Percentiles rank a stretch among this genome's conserved stretches.
Conservation (phyloP, 2,329 filamentous ascomycete genomes). For the Zarea fungicola region DNA sequence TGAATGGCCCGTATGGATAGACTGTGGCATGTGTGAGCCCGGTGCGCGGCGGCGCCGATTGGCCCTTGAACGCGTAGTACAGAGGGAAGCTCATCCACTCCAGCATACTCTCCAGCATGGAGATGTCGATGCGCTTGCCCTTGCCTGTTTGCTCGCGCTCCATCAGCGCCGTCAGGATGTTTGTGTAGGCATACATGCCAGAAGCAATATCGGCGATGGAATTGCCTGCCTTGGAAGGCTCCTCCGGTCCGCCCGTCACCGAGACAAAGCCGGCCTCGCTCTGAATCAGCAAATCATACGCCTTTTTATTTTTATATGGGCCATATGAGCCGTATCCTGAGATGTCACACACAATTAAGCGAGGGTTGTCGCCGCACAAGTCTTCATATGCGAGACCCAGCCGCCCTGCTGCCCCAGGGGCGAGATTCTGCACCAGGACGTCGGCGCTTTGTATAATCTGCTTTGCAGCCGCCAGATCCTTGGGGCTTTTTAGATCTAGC, state of each 20-base stretch:
- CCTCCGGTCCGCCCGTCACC: constrained; percentile 40
- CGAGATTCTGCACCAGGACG: constrained; percentile 49
- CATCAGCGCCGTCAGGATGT: constrained; percentile 44
- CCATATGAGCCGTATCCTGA: constrained; percentile 48
- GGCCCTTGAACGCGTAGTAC: constrained; percentile 46
- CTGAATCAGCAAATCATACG: constrained; percentile 50
- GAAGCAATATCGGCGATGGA: constrained; percentile 51
- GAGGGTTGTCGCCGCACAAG: constrained; percentile 35
- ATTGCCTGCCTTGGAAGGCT: constrained; percentile 46
- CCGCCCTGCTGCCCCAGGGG: constrained; percentile 42
- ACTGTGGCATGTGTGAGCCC: constrained; percentile 51
- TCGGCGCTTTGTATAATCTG: constrained; percentile 40
- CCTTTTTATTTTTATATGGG: constrained; percentile 49
- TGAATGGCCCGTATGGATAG: constrained; percentile 53
- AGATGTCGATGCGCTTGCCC: constrained; percentile 48
- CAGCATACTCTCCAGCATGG: constrained; percentile 53
- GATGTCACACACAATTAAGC: constrained; percentile 49
- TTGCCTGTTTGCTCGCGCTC: constrained; percentile 43
- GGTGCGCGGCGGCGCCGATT: constrained; percentile 35
- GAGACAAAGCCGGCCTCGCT: constrained; percentile 49
- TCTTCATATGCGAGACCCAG: constrained; percentile 43
- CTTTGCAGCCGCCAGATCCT: constrained; percentile 38
- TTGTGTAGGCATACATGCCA: constrained; percentile 47
- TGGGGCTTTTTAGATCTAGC: constrained; percentile 41
- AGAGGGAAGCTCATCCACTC: constrained; percentile 56